Evolutionary conservation across 345 rosid genomes (phyloP).

Genomic region (Stellera chamaejasme): DNA sequence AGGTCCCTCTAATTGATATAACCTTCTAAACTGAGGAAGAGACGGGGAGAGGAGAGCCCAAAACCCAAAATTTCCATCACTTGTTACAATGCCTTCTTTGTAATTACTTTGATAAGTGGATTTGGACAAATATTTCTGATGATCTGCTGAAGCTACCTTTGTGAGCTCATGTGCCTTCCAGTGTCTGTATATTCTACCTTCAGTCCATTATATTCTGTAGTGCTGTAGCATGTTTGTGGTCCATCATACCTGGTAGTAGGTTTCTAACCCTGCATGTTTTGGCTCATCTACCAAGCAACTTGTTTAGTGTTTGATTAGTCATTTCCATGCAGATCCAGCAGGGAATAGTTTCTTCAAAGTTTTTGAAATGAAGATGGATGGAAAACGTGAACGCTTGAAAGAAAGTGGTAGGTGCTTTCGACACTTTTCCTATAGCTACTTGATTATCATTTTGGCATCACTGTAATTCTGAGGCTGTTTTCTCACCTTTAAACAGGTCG

Average conservation of each 20-base stretch:
- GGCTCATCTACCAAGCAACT: neutral
- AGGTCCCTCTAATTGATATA: no score
- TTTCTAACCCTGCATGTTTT: neutral
- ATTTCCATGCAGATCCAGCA: conserved; percentile 50
- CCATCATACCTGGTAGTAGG: conserved; percentile 1
- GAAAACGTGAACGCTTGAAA: conserved; percentile 63
- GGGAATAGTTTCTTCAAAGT: conserved; percentile 55
- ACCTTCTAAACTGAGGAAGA: no score
- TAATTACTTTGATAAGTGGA: no score
- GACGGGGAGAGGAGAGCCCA: no score
- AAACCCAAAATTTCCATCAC: no score
- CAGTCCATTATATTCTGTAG: neutral
- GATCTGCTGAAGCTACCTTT: no score
- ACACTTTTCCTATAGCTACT: neutral
- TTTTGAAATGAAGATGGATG: conserved; percentile 80
- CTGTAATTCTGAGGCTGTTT: conserved; percentile 11
- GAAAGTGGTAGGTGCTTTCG: conserved; percentile 52
- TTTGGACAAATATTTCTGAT: no score
- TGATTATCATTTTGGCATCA: neutral
- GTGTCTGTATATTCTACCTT: no score
- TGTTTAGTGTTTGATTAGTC: conserved; percentile 18
- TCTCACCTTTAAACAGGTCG: conserved; percentile 42
- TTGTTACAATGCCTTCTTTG: no score
- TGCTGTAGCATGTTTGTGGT: neutral
- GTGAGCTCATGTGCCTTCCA: no score